Conservation (phyloP, 169 alveolate genomes). For the Plasmodium sp. region DNA sequence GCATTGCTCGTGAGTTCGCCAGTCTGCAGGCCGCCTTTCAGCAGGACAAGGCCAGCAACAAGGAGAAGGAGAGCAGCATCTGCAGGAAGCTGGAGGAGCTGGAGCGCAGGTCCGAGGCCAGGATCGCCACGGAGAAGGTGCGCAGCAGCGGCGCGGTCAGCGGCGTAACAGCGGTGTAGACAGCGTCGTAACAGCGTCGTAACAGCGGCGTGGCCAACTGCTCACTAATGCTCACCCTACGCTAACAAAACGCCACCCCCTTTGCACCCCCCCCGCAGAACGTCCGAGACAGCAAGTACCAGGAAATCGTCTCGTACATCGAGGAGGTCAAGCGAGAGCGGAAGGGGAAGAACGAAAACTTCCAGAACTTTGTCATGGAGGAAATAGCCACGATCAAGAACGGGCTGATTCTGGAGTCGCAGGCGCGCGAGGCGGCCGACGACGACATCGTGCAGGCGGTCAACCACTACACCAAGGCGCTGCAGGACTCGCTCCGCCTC, state of each 20-base stretch:
- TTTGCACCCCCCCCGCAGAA: constrained; percentile 2
- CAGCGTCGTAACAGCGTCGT: too few relatives aligned
- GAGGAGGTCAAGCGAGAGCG: constrained; percentile 53
- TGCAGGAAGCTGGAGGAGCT: constrained; percentile 62
- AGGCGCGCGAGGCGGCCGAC: constrained; percentile 92
- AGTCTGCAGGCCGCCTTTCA: constrained; percentile 30
- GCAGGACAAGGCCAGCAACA: constrained; percentile 40
- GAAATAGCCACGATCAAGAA: constrained; percentile 86
- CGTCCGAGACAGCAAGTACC: constrained; percentile 56
- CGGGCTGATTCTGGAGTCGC: constrained; percentile 85
- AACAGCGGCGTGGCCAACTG: neutral
- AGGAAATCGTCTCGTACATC: constrained; percentile 56
- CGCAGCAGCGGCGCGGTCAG: too few relatives aligned
- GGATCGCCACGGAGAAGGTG: constrained; percentile 55
- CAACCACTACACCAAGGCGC: constrained; percentile 90
- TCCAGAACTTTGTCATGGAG: constrained; percentile 84
- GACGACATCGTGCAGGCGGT: constrained; percentile 93
- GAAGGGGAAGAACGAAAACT: constrained; percentile 73
- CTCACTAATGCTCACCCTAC: neutral
- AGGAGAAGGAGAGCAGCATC: constrained; percentile 50
- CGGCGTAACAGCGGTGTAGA: too few relatives aligned
- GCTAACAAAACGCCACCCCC: neutral
- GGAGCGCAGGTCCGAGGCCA: constrained; percentile 18
- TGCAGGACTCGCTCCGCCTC: constrained; percentile 85
- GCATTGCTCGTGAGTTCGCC: constrained; percentile 55